Base-by-base conservation (phyloP, 768 basidiomycete genomes). In the Tulasnella sp. region DNA sequence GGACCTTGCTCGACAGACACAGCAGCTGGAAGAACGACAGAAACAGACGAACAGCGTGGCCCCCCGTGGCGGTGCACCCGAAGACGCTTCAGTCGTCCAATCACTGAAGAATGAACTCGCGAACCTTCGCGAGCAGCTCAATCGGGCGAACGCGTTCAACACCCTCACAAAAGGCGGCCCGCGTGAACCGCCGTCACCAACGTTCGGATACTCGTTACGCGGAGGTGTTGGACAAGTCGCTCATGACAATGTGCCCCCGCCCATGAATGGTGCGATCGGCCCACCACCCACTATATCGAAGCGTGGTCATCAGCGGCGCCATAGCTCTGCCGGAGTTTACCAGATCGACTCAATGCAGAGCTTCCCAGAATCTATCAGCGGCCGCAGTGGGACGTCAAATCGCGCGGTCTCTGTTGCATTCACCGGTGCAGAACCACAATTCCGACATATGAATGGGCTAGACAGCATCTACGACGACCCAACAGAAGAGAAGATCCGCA, bases 31-130 rank as follows among this genome's bases (percentile, higher is more conserved):
- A 67, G 70, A 76, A 17, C 85, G 85, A 68, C 85, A 89, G 68
- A 84, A 81, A 64, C 47, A 49, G 11, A 56, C 51, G 8, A 88
- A 90, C 49, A 66, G 71, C 54, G 75, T 80, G 0, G 84, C 87
- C 4, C 72, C 74, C 48, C 81, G 84, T 64, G 64, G 63, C 32
- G 47, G 19, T 7, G 84, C 80, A 49, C 79, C 80, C 3, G 94
- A 96, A 65, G 92, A 97, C 68, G 83, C 76, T 64, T 85, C 88
- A 15, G 86, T 95, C 43, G 91, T 98, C 63, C 75, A 83, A 64
- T 85, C 85, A 0, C 80, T 99, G 66, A 93, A 95, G 72, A 88
- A 82, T 65, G 96, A 99, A 76, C 85, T 99, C 65, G 84, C 86
- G 72, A 85, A 75, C 66, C 79, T 98, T 29, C 89, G 92, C 61